A percentile compares a stretch with the other conserved stretches of the same genome.
phyloP scores from a whole-genome alignment of 495 filamentous ascomycete species.

The Penicillium samsonianum region DNA sequence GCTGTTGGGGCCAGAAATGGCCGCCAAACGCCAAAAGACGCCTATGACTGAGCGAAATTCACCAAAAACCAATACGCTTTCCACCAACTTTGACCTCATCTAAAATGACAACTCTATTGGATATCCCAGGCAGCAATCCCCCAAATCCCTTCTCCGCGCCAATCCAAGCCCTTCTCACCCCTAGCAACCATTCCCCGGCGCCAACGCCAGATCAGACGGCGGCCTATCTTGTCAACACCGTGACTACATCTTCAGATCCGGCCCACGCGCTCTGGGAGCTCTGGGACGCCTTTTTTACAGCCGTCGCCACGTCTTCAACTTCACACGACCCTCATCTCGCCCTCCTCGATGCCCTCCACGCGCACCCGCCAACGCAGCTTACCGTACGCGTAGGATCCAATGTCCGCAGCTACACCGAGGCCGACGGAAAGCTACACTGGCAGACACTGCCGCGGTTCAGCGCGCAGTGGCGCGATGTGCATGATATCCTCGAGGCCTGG shows the following conservation, averaged over 20 bases:
- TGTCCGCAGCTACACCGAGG: background rate
- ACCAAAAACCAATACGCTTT: background rate
- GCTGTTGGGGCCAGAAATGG: background rate
- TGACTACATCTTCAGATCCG: background rate
- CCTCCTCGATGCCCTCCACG: background rate
- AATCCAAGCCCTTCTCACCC: background rate
- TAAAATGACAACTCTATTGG: background rate
- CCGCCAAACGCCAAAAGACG: background rate
- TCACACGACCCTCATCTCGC: background rate
- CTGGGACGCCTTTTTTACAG: constrained; percentile 1
- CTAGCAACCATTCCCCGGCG: background rate
- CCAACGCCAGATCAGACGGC: background rate
- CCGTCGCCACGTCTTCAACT: background rate
- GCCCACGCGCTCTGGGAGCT: background rate
- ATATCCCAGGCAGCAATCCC: background rate
- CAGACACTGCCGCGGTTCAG: background rate
- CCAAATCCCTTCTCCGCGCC: background rate
- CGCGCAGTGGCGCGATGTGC: background rate
- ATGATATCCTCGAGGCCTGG: background rate
- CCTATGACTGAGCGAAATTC: background rate
- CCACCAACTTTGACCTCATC: background rate
- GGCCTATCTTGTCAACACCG: background rate
- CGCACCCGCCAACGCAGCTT: background rate
- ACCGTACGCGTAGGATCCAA: background rate
- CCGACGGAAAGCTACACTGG: constrained; percentile 2